Evolutionary conservation across 1,284 basidiomycete species (phyloP).

Genomic region (Leccinum pachyderme): DNA sequence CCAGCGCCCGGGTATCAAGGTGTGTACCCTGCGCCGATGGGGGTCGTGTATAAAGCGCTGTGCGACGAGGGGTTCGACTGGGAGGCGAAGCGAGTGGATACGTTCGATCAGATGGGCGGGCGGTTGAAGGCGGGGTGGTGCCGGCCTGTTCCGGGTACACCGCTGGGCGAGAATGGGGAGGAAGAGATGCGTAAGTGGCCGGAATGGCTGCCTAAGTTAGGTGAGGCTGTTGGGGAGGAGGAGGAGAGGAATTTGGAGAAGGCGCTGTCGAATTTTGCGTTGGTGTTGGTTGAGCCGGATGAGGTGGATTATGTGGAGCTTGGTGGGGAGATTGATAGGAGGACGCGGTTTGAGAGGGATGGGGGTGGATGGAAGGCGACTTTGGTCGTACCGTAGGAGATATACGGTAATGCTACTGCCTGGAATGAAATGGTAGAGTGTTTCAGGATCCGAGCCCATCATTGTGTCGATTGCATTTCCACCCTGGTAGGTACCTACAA

Average conservation of each 20-base stretch:
- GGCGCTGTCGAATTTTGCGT: slow-evolving; percentile 60
- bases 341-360: slow-evolving; percentile 49
- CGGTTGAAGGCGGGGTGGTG: slow-evolving; percentile 67
- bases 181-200: slow-evolving; percentile 62
- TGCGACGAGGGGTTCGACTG: slow-evolving; percentile 50
- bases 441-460: not conserved
- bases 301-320: slow-evolving; percentile 65
- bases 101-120: slow-evolving; percentile 53
- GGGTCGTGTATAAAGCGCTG: slow-evolving; percentile 39
- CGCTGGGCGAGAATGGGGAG: slow-evolving; percentile 41
- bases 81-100: slow-evolving; percentile 53
- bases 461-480: slow-evolving; percentile 2
- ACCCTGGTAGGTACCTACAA: too few relatives aligned
- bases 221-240: slow-evolving; percentile 43
- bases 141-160: slow-evolving; percentile 54
- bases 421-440: too few relatives aligned
- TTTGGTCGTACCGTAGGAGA: slow-evolving; percentile 56
- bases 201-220: slow-evolving; percentile 36
- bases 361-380: slow-evolving; percentile 49
- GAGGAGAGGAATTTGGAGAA: slow-evolving; percentile 44
- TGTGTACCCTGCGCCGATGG: slow-evolving; percentile 36
- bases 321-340: slow-evolving; percentile 49
- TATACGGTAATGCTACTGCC: too few relatives aligned
- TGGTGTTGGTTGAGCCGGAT: slow-evolving; percentile 62
- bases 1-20: slow-evolving; percentile 37